Base-by-base conservation (phyloP, 2,329 filamentous ascomycete species). In the Diaporthe velutina region DNA sequence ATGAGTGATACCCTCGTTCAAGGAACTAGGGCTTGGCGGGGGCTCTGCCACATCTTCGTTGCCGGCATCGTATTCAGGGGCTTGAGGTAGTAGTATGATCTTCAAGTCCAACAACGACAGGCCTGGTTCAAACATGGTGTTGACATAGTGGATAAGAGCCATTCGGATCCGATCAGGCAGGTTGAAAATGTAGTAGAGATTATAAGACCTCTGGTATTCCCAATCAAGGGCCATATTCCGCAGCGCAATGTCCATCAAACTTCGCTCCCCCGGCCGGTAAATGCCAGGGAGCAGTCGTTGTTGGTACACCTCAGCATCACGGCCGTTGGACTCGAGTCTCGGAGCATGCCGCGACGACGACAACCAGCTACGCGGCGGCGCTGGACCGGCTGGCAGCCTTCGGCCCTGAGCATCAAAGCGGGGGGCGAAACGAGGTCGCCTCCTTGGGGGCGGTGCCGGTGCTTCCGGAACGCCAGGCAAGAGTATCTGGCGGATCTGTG, bases 331-430 rank as follows among this genome's bases (percentile, higher is more conserved):
- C n/a, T 45, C 74, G 66, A 67, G 76, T 19, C 61, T 42, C 61
- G 73, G 80, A 12, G 78, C 80, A 76, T 81, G 77, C 73, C 71
- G 80, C 3, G 83, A 83, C 74, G 80, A 78, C 75, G 83, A 77
- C 73, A 86, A 80, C 91, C 91, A 93, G 79, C 89, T 92, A 50
- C 85, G 85, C 2, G 91, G 91, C 30, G 91, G 87, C 35, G 90
- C 86, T 30, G 91, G 91, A 0, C 91, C 91, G 2, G 91, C 86
- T 13, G 90, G 90, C 28, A 87, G 81, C 73, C 89, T 85, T 73
- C 87, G 84, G 25, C 89, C 89, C 79, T 84, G 82, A 22, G 80
- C 80, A 78, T 88, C 88, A 55, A 87, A 82, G 71, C 86, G 84
- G 74, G 80, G 80, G 33, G 83, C 83, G 55, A 87, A 82, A 67